Conservation (phyloP, 179 eudicot genomes). For the Carnegiea gigantea region DNA sequence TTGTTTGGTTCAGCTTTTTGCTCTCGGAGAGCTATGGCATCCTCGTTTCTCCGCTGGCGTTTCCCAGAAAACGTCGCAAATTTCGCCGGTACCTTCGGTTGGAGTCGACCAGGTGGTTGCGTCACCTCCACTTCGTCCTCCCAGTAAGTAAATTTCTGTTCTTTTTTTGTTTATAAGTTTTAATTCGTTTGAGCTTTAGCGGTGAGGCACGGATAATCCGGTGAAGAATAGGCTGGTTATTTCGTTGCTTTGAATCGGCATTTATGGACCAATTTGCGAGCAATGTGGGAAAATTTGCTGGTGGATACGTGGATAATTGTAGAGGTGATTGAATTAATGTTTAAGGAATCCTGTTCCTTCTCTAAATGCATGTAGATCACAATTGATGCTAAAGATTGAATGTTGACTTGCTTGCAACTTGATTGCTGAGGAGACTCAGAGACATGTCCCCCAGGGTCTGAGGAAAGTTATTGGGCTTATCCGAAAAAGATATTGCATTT, state of each 20-base stretch:
- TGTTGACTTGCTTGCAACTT: constrained; percentile 8
- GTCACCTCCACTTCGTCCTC: constrained; percentile 40
- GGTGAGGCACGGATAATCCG: too few species aligned
- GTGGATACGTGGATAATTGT: not conserved
- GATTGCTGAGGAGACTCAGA: not conserved
- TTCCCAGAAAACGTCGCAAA: constrained; percentile 33
- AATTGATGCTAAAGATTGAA: not conserved
- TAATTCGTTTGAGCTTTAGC: not conserved
- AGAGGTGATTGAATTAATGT: not conserved
- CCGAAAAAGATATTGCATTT: not conserved
- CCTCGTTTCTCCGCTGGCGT: constrained; percentile 53
- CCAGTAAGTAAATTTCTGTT: constrained; percentile 46
- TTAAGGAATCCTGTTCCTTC: not conserved
- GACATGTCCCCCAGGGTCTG: not conserved
- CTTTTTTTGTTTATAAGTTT: not conserved
- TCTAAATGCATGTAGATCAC: not conserved
- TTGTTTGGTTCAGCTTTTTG: constrained; percentile 83
- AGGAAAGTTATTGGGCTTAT: not conserved
- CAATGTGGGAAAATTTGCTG: not conserved
- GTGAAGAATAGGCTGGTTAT: not conserved
- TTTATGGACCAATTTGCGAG: not conserved
- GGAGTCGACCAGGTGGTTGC: constrained; percentile 24
- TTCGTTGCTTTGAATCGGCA: not conserved
- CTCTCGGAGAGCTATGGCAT: constrained; percentile 80
- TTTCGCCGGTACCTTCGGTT: constrained; percentile 26